Evolutionary conservation across 805 yeast species (phyloP).

Genomic region (Spathaspora passalidarum): DNA sequence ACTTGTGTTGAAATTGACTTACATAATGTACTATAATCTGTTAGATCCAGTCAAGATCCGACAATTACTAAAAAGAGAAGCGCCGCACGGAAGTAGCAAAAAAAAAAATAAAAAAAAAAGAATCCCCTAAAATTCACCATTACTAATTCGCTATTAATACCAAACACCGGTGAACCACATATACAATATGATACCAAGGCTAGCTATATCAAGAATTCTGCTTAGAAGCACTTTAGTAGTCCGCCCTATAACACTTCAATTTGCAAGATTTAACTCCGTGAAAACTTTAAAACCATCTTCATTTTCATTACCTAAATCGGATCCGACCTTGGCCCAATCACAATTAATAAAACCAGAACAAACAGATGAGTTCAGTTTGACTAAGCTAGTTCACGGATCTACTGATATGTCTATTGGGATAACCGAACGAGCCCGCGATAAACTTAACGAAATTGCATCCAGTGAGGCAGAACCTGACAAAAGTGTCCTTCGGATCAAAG

Average conservation of each 20-base stretch:
- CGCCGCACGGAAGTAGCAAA: too few relatives aligned
- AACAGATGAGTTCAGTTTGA: slow-evolving; percentile 28
- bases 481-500: slow-evolving; percentile 67
- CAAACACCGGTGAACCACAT: too few relatives aligned
- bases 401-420: slow-evolving; percentile 44
- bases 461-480: slow-evolving; percentile 52
- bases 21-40: too few relatives aligned
- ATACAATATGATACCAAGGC: background rate
- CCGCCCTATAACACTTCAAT: background rate
- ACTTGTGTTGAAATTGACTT: too few relatives aligned
- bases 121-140: too few relatives aligned
- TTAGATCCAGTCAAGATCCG: too few relatives aligned
- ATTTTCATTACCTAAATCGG: slow-evolving; percentile 26
- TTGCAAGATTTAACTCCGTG: background rate
- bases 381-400: slow-evolving; percentile 32
- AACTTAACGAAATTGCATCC: slow-evolving; percentile 49
- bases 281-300: slow-evolving; percentile 26
- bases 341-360: slow-evolving; percentile 15
- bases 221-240: background rate
- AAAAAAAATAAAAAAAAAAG: too few relatives aligned
- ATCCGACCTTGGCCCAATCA: slow-evolving; percentile 8
- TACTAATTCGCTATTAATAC: too few relatives aligned
- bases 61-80: too few relatives aligned
- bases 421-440: slow-evolving; percentile 46
- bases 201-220: background rate